These are phyloP conservation scores for Wickerhamiella sorbophila DNA, from an alignment of 805 yeast species.

Conservation along the genomic window DNA sequence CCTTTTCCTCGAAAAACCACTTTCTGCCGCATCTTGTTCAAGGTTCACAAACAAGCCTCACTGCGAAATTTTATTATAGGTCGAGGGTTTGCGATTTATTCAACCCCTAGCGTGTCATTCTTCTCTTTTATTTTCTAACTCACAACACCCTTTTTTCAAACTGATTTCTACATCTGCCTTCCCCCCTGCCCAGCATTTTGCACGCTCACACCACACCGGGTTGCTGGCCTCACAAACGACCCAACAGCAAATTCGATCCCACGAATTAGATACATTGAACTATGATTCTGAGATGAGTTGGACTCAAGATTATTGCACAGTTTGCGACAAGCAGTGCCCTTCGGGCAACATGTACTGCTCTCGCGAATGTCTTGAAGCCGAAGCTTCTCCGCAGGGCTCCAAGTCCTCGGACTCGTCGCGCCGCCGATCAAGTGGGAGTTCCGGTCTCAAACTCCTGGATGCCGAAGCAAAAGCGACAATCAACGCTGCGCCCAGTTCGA, in stretches of 20 bases:
- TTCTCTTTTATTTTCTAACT: too few species aligned
- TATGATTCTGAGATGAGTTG: slow-evolving; percentile 19
- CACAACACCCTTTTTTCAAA: background rate
- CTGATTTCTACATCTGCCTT: background rate
- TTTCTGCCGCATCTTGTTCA: too few species aligned
- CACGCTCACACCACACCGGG: background rate
- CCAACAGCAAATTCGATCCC: background rate
- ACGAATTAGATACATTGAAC: background rate
- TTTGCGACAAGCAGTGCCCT: slow-evolving; percentile 39
- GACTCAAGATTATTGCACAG: slow-evolving; percentile 42
- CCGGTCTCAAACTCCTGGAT: too few species aligned
- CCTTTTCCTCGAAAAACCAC: too few species aligned
- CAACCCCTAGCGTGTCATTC: too few species aligned
- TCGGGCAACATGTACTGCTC: slow-evolving; percentile 35
- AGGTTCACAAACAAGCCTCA: too few species aligned
- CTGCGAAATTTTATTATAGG: too few species aligned
- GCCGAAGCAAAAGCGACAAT: background rate
- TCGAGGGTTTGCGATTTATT: too few species aligned
- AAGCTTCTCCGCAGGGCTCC: slow-evolving; percentile 1
- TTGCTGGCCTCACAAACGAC: background rate
- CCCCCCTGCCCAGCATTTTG: background rate
- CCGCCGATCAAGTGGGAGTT: too few species aligned
- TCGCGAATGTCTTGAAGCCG: slow-evolving; percentile 27
- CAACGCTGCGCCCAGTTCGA: background rate
- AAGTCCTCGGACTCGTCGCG: background rate